Conservation (phyloP, 192 early-diverging fungal species). For the Geranomyces variabilis region DNA sequence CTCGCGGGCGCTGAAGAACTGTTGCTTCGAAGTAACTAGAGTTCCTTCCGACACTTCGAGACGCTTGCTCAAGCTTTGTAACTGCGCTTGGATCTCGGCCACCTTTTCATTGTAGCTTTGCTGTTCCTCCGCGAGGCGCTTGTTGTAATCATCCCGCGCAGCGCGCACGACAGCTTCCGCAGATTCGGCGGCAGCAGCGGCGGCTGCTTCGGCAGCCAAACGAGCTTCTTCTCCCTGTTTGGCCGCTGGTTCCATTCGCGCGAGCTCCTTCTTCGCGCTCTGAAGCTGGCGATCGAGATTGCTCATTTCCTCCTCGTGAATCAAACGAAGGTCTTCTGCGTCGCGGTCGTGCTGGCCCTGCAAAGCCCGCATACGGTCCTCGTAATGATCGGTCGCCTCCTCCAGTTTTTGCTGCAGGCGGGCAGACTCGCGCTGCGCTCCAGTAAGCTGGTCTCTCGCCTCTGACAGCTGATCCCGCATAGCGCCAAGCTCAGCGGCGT, state of each 20-base stretch:
- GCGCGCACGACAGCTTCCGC: neutral
- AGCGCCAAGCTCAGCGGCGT: neutral
- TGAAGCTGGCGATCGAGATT: slow-evolving; percentile 20
- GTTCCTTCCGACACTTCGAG: slow-evolving; percentile 37
- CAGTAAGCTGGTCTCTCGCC: slow-evolving; percentile 8
- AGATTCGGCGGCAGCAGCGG: too few species aligned
- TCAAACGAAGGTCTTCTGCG: slow-evolving; percentile 18
- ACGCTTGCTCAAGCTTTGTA: slow-evolving; percentile 27
- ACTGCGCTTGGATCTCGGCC: neutral
- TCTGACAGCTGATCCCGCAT: slow-evolving; percentile 3
- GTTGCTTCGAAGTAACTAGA: slow-evolving; percentile 37
- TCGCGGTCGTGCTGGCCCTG: slow-evolving; percentile 20
- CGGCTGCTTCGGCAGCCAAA: too few species aligned
- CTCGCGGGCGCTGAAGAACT: slow-evolving; percentile 48
- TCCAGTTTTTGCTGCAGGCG: neutral
- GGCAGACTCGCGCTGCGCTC: neutral
- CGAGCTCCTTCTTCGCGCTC: slow-evolving; percentile 16
- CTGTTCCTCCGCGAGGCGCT: slow-evolving; percentile 4
- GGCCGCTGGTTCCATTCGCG: neutral
- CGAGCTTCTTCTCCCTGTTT: slow-evolving; percentile 3
- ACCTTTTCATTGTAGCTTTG: slow-evolving; percentile 17
- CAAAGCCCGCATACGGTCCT: neutral
- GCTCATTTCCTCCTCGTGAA: slow-evolving; percentile 22
- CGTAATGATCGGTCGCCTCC: neutral
- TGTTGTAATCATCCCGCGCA: neutral